These are phyloP conservation scores for Beauveria australis DNA, from an alignment of 2,329 filamentous ascomycete genomes.

Conservation along the genomic window DNA sequence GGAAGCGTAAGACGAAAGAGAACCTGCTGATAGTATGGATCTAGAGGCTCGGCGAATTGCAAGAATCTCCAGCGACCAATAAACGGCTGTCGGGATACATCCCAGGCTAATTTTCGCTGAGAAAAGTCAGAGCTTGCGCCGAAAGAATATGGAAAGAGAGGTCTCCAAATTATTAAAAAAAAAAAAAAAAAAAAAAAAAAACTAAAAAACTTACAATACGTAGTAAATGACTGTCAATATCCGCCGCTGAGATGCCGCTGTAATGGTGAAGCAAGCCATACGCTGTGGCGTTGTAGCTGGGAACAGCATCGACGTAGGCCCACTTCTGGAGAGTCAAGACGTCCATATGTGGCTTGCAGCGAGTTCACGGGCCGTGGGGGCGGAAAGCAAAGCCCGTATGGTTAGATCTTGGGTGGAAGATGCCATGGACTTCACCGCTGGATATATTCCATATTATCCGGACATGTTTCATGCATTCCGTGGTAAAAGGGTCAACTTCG, in stretches of 20 bases:
- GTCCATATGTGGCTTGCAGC: slow-evolving; percentile 23
- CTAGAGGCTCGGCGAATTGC: slow-evolving; percentile 30
- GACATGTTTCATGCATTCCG: neutral
- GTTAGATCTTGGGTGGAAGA: neutral
- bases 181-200: neutral
- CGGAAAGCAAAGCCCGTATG: neutral
- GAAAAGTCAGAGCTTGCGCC: neutral
- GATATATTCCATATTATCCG: neutral
- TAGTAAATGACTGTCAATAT: slow-evolving; percentile 29
- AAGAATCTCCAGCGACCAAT: slow-evolving; percentile 44
- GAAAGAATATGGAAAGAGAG: neutral
- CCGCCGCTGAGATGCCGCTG: slow-evolving; percentile 27
- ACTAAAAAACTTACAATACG: slow-evolving; percentile 24
- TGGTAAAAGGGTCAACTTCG: neutral
- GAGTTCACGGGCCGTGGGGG: neutral
- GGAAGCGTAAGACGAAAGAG: slow-evolving; percentile 32
- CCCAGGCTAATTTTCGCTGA: slow-evolving; percentile 40
- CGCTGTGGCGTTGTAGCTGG: slow-evolving; percentile 28
- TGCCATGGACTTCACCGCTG: neutral
- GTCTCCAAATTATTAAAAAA: neutral
- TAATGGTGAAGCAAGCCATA: slow-evolving; percentile 30
- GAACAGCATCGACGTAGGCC: slow-evolving; percentile 29
- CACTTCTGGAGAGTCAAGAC: slow-evolving; percentile 27
- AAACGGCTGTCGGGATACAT: slow-evolving; percentile 34
- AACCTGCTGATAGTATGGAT: slow-evolving; percentile 34